Conservation (phyloP, 306 rosid genomes). For the Rosa multiflora region DNA sequence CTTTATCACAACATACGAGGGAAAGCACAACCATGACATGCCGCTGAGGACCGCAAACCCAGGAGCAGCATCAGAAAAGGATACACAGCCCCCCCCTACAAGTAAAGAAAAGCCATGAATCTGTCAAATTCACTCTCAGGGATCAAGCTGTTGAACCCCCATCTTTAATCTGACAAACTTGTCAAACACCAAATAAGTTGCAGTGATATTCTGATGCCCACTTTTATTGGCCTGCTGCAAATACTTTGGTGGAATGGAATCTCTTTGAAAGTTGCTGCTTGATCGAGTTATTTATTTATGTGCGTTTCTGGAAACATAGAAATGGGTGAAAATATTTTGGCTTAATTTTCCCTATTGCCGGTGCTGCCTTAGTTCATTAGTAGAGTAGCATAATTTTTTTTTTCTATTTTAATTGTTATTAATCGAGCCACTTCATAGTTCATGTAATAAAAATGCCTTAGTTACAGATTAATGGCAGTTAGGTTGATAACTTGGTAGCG, state of each 20-base stretch:
- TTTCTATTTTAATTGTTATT: neutral
- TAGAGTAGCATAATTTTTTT: neutral
- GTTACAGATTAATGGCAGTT: conserved; percentile 9
- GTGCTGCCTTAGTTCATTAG: conserved; percentile 8
- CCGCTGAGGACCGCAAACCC: conserved; percentile 53
- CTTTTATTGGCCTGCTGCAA: conserved; percentile 16
- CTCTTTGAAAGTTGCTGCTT: conserved; percentile 2
- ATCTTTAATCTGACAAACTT: conserved; percentile 5
- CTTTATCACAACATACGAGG: conserved; percentile 89
- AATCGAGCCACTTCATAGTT: neutral
- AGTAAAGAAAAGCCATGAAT: conserved; percentile 17
- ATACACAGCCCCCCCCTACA: conserved; percentile 35
- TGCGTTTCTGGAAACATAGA: conserved; percentile 1
- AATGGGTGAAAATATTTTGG: conserved; percentile 12
- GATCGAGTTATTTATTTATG: conserved; percentile 4
- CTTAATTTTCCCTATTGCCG: neutral
- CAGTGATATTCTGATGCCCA: conserved; percentile 13
- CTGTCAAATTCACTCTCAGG: neutral
- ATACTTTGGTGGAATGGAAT: conserved; percentile 12
- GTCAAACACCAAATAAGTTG: conserved; percentile 9
- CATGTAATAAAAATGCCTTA: neutral
- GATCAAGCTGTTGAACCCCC: neutral
- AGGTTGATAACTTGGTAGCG: conserved; percentile 8
- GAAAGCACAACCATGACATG: conserved; percentile 91
- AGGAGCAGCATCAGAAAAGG: conserved; percentile 52